phyloP scores from a whole-genome alignment of 2,329 filamentous ascomycete species.

The Fusarium redolens region DNA sequence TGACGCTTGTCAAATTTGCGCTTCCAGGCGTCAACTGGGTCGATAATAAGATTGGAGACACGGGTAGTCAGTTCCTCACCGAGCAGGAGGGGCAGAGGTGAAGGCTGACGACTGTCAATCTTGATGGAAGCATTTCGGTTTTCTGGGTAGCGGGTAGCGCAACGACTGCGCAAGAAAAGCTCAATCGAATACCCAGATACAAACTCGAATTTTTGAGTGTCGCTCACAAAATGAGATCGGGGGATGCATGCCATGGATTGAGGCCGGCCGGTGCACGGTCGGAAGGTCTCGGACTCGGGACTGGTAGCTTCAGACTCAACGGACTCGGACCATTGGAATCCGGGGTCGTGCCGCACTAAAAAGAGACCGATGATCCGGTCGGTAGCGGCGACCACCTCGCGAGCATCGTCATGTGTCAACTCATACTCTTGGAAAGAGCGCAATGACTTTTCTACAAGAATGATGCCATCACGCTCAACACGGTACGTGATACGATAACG shows the following conservation, averaged over 20 bases:
- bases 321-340: constrained; percentile 59
- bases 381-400: constrained; percentile 60
- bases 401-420: constrained; percentile 57
- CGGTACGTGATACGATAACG: constrained; percentile 62
- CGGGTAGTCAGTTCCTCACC: constrained; percentile 62
- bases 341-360: constrained; percentile 61
- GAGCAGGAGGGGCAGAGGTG: constrained; percentile 59
- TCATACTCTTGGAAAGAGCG: constrained; percentile 63
- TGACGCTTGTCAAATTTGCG: constrained; percentile 56
- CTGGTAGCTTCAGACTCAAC: constrained; percentile 54
- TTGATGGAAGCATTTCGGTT: constrained; percentile 53
- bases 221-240: constrained; percentile 58
- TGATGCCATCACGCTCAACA: constrained; percentile 54
- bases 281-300: constrained; percentile 53
- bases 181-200: constrained; percentile 63
- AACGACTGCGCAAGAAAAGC: constrained; percentile 58
- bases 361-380: constrained; percentile 65
- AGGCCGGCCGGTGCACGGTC: constrained; percentile 56
- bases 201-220: constrained; percentile 40
- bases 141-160: constrained; percentile 50
- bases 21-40: constrained; percentile 54
- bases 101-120: constrained; percentile 59
- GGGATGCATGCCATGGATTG: constrained; percentile 59
- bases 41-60: constrained; percentile 56
- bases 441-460: constrained; percentile 59